These are phyloP conservation scores for Blastocystis sp. DNA, from an alignment of 352 stramenopile species.

Conservation along the genomic window DNA sequence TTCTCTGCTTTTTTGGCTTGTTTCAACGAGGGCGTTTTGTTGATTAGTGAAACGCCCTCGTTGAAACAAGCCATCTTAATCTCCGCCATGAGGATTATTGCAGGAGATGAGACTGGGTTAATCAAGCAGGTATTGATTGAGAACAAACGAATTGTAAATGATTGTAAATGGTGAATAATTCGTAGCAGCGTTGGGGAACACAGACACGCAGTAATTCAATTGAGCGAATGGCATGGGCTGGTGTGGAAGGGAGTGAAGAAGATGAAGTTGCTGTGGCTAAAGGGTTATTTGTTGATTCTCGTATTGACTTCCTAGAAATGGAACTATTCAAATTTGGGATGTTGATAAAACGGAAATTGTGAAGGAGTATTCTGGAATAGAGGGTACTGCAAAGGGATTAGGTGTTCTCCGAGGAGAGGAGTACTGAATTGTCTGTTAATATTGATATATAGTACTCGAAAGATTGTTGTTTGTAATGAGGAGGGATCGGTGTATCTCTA, in stretches of 20 bases:
- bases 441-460: neutral
- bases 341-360: slow-evolving; percentile 40
- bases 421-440: neutral
- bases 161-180: neutral
- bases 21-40: neutral
- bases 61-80: neutral
- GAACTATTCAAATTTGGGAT: slow-evolving; percentile 53
- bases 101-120: slow-evolving; percentile 71
- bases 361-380: neutral
- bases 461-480: neutral
- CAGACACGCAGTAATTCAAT: slow-evolving; percentile 9
- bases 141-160: slow-evolving; percentile 54
- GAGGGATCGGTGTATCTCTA: slow-evolving; percentile 39
- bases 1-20: neutral
- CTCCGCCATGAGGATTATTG: slow-evolving; percentile 70
- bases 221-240: slow-evolving; percentile 39
- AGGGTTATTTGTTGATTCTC: neutral
- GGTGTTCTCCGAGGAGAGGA: neutral
- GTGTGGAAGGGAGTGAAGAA: slow-evolving; percentile 7
- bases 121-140: slow-evolving; percentile 72
- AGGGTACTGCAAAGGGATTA: neutral
- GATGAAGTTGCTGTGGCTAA: slow-evolving; percentile 3
- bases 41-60: neutral
- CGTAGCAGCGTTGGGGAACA: slow-evolving; percentile 38
- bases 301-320: slow-evolving; percentile 32